These are phyloP conservation scores for Poronia punctata DNA, from an alignment of 495 filamentous ascomycete species.

Conservation along the genomic window DNA sequence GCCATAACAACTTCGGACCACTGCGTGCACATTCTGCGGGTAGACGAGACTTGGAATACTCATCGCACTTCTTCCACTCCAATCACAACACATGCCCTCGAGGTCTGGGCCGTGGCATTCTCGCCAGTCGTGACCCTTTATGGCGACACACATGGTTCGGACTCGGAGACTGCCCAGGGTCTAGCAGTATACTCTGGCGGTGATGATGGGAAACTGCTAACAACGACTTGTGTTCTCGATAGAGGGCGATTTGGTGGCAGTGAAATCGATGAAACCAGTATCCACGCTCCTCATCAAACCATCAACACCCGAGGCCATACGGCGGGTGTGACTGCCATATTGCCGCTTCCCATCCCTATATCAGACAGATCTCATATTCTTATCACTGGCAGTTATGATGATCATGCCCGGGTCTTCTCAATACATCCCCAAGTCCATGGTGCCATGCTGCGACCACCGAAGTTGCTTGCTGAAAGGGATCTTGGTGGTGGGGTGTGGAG, in stretches of 20 bases:
- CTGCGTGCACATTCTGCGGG: slow-evolving; percentile 43
- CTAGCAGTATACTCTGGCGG: slow-evolving; percentile 56
- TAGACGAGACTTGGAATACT: slow-evolving; percentile 21
- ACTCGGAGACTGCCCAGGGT: not conserved
- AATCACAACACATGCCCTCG: slow-evolving; percentile 40
- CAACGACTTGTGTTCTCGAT: slow-evolving; percentile 19
- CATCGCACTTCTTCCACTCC: slow-evolving; percentile 21
- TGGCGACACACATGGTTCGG: not conserved
- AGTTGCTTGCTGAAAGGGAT: slow-evolving; percentile 52
- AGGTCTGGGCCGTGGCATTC: slow-evolving; percentile 65
- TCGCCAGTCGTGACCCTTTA: slow-evolving; percentile 14
- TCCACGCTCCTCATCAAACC: slow-evolving; percentile 30
- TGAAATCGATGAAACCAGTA: slow-evolving; percentile 13
- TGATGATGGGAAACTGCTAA: slow-evolving; percentile 53
- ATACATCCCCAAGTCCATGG: slow-evolving; percentile 14
- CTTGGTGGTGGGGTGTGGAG: slow-evolving; percentile 91
- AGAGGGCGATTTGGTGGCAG: not conserved
- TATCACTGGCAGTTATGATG: slow-evolving; percentile 90
- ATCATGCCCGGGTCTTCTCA: slow-evolving; percentile 61
- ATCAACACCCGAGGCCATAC: slow-evolving; percentile 50
- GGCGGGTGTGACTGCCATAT: slow-evolving; percentile 83
- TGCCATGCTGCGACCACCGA: slow-evolving; percentile 28
- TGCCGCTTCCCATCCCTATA: slow-evolving; percentile 49
- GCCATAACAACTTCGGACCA: slow-evolving; percentile 68
- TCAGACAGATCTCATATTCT: slow-evolving; percentile 44